These are phyloP conservation scores for Boletales sp. DNA, from an alignment of 768 basidiomycete species.

Conservation along the genomic window DNA sequence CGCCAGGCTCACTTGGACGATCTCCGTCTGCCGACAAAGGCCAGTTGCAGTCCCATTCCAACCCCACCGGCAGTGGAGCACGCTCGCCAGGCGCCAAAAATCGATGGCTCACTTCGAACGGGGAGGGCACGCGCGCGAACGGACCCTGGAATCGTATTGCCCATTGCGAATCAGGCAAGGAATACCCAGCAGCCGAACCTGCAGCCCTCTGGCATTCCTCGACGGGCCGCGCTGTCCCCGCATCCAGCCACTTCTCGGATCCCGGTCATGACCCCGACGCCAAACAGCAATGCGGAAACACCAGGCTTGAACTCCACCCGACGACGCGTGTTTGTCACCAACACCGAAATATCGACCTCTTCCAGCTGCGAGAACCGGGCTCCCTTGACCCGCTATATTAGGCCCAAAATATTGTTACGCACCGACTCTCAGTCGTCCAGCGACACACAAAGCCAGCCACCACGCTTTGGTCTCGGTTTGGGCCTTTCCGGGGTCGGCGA, in stretches of 20 bases:
- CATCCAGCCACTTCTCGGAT: slow-evolving; percentile 16
- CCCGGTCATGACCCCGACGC: not conserved
- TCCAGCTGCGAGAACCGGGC: slow-evolving; percentile 40
- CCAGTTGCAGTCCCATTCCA: slow-evolving; percentile 4
- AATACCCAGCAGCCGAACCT: slow-evolving; percentile 7
- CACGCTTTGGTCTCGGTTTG: slow-evolving; percentile 29
- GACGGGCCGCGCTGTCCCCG: slow-evolving; percentile 16
- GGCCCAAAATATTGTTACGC: slow-evolving; percentile 12
- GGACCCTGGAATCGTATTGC: slow-evolving; percentile 21
- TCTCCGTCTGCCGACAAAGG: slow-evolving; percentile 1
- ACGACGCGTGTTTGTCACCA: slow-evolving; percentile 44
- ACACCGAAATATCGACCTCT: slow-evolving; percentile 41
- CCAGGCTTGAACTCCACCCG: slow-evolving; percentile 27
- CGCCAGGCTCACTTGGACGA: slow-evolving; percentile 10
- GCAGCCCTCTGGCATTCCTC: slow-evolving; percentile 25
- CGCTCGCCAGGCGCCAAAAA: slow-evolving; percentile 4
- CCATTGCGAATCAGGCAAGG: slow-evolving; percentile 1
- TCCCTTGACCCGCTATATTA: slow-evolving; percentile 10
- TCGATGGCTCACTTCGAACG: slow-evolving; percentile 12
- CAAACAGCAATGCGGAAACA: slow-evolving; percentile 24
- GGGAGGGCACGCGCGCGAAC: slow-evolving; percentile 29
- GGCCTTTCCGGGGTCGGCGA: slow-evolving; percentile 18
- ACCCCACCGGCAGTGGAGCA: slow-evolving; percentile 12
- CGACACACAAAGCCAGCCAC: slow-evolving; percentile 19
- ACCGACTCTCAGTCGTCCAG: slow-evolving; percentile 21